Percentiles rank a stretch among this genome's conserved stretches.
These are phyloP conservation scores for Aureobasidium uvarum DNA, from an alignment of 2,329 filamentous ascomycete species.

Conservation along the genomic window DNA sequence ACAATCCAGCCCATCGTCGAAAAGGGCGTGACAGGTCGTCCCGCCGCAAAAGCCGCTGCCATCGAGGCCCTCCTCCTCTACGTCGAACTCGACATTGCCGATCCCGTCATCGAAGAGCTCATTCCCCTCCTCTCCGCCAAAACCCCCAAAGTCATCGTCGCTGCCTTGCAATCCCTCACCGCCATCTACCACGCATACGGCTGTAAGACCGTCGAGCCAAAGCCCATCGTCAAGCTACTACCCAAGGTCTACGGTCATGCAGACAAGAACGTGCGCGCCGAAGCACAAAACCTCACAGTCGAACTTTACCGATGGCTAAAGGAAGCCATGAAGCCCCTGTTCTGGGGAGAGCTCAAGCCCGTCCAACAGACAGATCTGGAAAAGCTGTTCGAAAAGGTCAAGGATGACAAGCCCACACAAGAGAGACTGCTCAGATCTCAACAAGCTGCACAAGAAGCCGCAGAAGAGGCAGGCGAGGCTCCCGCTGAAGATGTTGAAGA, in stretches of 20 bases:
- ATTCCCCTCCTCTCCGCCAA: constrained; percentile 81
- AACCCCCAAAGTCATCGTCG: constrained; percentile 82
- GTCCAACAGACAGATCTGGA: constrained; percentile 94
- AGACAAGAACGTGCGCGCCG: constrained; percentile 95
- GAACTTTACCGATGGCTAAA: constrained; percentile 97
- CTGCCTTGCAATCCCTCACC: constrained; percentile 71
- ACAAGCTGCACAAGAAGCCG: constrained; percentile 75
- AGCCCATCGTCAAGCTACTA: constrained; percentile 80
- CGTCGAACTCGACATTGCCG: constrained; percentile 82
- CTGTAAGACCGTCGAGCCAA: constrained; percentile 90
- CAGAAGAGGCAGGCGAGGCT: constrained; percentile 57
- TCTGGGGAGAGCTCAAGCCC: constrained; percentile 92
- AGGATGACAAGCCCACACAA: constrained; percentile 87
- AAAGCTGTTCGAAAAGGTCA: constrained; percentile 89
- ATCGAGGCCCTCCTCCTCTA: constrained; percentile 85
- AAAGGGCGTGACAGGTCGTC: constrained; percentile 87
- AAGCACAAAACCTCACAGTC: constrained; percentile 85
- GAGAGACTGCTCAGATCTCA: constrained; percentile 85
- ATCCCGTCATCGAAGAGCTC: constrained; percentile 85
- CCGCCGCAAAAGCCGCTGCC: constrained; percentile 82
- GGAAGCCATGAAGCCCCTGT: constrained; percentile 97
- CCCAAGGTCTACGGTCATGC: constrained; percentile 93
- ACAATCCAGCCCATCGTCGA: constrained; percentile 81
- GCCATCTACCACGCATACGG: constrained; percentile 91
- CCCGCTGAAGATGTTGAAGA: constrained; percentile 48